Evolutionary conservation across 495 filamentous ascomycete genomes (phyloP).

Genomic region (Parathielavia appendiculata): DNA sequence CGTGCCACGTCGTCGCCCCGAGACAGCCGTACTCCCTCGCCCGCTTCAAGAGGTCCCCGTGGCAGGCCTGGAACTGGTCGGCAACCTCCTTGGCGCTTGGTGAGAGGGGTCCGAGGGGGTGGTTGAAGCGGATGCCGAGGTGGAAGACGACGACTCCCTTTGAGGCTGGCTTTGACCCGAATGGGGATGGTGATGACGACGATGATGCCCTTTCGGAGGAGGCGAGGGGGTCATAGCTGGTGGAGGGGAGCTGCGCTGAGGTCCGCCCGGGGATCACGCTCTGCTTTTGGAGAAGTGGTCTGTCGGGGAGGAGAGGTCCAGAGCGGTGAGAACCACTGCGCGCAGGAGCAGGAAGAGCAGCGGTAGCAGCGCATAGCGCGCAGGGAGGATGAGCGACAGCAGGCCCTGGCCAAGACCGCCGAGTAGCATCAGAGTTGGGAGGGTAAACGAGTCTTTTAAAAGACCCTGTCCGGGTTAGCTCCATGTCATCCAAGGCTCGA

Average conservation of each 20-base stretch:
- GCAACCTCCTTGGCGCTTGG: conserved; percentile 29
- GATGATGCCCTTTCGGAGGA: conserved; percentile 3
- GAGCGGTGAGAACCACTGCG: conserved; percentile 28
- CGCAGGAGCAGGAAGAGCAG: conserved; percentile 32
- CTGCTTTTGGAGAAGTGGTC: background rate
- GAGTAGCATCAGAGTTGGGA: conserved; percentile 41
- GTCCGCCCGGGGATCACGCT: conserved; percentile 11
- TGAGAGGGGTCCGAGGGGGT: conserved; percentile 32
- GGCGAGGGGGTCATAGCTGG: conserved; percentile 6
- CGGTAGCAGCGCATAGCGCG: conserved; percentile 33
- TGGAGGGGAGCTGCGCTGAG: conserved; percentile 12
- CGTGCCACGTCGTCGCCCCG: conserved; percentile 21
- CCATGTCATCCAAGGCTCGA: background rate
- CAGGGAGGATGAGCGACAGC: conserved; percentile 36
- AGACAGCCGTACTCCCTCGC: conserved; percentile 35
- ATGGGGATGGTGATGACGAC: background rate
- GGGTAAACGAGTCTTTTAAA: conserved; percentile 28
- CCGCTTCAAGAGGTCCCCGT: conserved; percentile 7
- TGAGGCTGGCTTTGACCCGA: background rate
- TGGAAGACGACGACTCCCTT: conserved; percentile 23
- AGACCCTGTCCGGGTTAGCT: background rate
- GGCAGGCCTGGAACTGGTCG: conserved; percentile 25
- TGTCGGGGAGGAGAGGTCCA: conserved; percentile 1
- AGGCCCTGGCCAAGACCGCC: conserved; percentile 41
- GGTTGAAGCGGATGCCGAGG: conserved; percentile 29